These are phyloP conservation scores for Escallonia herrerae DNA, from an alignment of 129 eudicot genomes.

Conservation along the genomic window DNA sequence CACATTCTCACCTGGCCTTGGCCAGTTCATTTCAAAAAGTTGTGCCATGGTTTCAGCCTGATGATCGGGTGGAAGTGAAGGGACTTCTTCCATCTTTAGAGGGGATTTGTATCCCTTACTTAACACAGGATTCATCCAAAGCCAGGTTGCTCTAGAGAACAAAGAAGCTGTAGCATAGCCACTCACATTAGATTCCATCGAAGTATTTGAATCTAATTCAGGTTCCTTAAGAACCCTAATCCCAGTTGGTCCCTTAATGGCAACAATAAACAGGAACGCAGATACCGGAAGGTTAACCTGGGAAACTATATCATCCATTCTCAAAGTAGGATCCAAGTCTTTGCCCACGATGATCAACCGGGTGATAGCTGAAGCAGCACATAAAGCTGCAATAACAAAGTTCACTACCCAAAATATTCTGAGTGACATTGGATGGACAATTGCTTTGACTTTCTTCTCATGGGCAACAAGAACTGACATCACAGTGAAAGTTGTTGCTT, in stretches of 20 bases:
- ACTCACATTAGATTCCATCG: conserved; percentile 25
- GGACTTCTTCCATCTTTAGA: conserved; percentile 46
- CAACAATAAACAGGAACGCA: conserved; percentile 31
- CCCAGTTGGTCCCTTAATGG: conserved; percentile 50
- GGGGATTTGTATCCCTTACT: conserved; percentile 49
- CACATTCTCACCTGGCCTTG: conserved; percentile 34
- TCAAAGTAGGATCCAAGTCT: conserved; percentile 11
- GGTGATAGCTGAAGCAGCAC: conserved; percentile 24
- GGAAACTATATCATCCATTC: conserved; percentile 30
- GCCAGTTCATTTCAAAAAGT: conserved; percentile 55
- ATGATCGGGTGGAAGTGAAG: conserved; percentile 47
- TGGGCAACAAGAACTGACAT: conserved; percentile 33
- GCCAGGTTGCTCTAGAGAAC: conserved; percentile 40
- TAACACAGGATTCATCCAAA: conserved; percentile 53
- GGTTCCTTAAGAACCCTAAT: conserved; percentile 25
- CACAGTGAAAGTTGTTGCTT: conserved; percentile 29
- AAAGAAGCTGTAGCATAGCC: conserved; percentile 58
- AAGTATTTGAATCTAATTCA: neutral
- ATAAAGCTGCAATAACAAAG: conserved; percentile 28
- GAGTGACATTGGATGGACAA: conserved; percentile 42
- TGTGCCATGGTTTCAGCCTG: conserved; percentile 44
- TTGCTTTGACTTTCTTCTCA: conserved; percentile 34
- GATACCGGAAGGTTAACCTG: conserved; percentile 34
- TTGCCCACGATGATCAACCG: conserved; percentile 20
- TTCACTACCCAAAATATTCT: conserved; percentile 44